Evolutionary conservation across 768 basidiomycete species (phyloP).

Genomic region (Rhizopogon vulgaris): DNA sequence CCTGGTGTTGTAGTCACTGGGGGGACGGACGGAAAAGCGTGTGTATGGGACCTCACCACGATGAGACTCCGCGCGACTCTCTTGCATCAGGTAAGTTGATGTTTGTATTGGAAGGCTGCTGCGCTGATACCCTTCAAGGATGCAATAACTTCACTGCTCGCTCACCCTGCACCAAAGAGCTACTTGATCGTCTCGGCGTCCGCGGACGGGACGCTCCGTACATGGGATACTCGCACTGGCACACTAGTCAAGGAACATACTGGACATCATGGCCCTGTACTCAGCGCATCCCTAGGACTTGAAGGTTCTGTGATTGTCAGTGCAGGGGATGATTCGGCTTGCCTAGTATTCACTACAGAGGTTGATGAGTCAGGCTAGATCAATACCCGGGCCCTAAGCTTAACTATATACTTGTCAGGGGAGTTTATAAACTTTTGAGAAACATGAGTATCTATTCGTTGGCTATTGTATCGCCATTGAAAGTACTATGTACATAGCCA

Average conservation of each 20-base stretch:
- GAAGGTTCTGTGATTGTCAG: constrained; percentile 73
- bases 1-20: constrained; percentile 74
- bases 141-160: constrained; percentile 74
- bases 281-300: constrained; percentile 67
- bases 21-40: constrained; percentile 89
- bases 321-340: constrained; percentile 86
- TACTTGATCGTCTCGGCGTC: constrained; percentile 82
- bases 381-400: too few relatives aligned
- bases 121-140: constrained; percentile 44
- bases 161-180: constrained; percentile 67
- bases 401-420: too few relatives aligned
- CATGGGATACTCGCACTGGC: constrained; percentile 92
- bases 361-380: constrained; percentile 7
- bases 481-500: too few relatives aligned
- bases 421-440: too few relatives aligned
- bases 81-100: constrained; percentile 63
- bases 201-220: constrained; percentile 79
- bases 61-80: constrained; percentile 79
- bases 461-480: too few relatives aligned
- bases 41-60: constrained; percentile 90
- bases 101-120: background rate
- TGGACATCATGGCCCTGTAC: constrained; percentile 75
- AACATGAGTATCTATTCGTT: too few relatives aligned
- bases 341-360: constrained; percentile 75
- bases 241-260: constrained; percentile 69